These are phyloP conservation scores for Colletotrichum noveboracense DNA, from an alignment of 2,329 filamentous ascomycete genomes.

Conservation along the genomic window DNA sequence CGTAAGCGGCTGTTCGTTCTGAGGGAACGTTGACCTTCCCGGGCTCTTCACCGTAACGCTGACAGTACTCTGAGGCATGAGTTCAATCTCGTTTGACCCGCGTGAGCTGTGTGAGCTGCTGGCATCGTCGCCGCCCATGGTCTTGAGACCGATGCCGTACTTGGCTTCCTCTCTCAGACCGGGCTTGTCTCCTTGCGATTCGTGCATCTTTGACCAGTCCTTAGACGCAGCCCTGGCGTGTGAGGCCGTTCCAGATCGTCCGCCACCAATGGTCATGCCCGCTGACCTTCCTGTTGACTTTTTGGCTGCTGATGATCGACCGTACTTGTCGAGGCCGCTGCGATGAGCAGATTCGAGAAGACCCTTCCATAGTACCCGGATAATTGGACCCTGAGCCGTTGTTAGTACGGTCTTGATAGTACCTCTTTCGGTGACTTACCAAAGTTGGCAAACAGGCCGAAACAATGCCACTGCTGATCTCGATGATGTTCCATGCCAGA, in stretches of 20 bases:
- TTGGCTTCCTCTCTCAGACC: conserved; percentile 7
- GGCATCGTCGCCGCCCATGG: conserved; percentile 20
- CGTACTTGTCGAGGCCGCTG: conserved; percentile 5
- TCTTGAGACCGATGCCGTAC: conserved; percentile 24
- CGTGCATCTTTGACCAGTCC: conserved; percentile 5
- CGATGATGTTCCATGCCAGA: conserved; percentile 15
- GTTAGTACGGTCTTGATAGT: not conserved
- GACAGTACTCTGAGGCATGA: not conserved
- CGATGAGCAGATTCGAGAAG: conserved; percentile 1
- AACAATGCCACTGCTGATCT: conserved; percentile 18
- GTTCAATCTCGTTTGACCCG: conserved; percentile 2
- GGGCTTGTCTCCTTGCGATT: not conserved
- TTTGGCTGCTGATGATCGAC: not conserved
- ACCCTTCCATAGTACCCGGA: conserved; percentile 6
- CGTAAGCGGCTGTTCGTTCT: not conserved
- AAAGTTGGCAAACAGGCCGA: conserved; percentile 14
- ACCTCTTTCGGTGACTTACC: not conserved
- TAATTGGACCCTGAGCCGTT: not conserved
- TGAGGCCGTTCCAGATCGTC: not conserved
- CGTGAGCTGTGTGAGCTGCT: conserved; percentile 16
- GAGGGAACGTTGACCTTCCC: not conserved
- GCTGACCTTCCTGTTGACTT: conserved; percentile 3
- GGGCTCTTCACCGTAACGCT: conserved; percentile 12
- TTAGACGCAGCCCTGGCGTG: not conserved
- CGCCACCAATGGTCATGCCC: conserved; percentile 10